phyloP scores from a whole-genome alignment of 2,329 filamentous ascomycete species.

The Penicillium sp. region DNA sequence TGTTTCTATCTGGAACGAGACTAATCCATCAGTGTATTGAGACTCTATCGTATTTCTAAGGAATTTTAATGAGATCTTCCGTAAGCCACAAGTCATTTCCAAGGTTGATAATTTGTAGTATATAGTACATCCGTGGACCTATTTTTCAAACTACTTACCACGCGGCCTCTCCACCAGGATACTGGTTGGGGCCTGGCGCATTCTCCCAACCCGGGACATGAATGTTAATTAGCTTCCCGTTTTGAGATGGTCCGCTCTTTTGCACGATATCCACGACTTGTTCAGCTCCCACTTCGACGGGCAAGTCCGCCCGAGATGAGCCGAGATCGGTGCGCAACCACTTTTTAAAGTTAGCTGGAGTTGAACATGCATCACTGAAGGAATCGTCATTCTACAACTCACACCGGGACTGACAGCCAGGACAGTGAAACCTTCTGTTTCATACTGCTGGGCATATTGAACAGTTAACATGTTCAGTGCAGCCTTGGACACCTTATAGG shows the following conservation, averaged over 20 bases:
- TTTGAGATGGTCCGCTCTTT: slow-evolving; percentile 38
- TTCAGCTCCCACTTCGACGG: slow-evolving; percentile 40
- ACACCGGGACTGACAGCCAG: slow-evolving; percentile 49
- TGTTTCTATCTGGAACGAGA: not conserved
- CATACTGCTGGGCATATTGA: slow-evolving; percentile 32
- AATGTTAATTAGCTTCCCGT: slow-evolving; percentile 52
- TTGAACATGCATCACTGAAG: slow-evolving; percentile 41
- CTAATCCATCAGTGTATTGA: not conserved
- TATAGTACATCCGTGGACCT: not conserved
- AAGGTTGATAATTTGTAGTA: not conserved
- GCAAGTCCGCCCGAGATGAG: slow-evolving; percentile 42
- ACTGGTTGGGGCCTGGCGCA: slow-evolving; percentile 35
- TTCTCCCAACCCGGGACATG: slow-evolving; percentile 41
- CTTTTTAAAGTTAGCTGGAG: slow-evolving; percentile 25
- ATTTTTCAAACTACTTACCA: slow-evolving; percentile 25
- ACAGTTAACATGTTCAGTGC: slow-evolving; percentile 52
- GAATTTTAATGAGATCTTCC: not conserved
- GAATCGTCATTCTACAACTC: slow-evolving; percentile 20
- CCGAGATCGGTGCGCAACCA: slow-evolving; percentile 52
- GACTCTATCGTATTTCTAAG: not conserved
- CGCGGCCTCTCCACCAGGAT: slow-evolving; percentile 36
- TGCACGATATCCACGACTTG: slow-evolving; percentile 49
- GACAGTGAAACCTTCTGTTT: slow-evolving; percentile 45
- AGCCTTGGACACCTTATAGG: slow-evolving; percentile 52
- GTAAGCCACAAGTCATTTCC: not conserved